phyloP scores from a whole-genome alignment of 306 rosid genomes.

The Pyrus communis region DNA sequence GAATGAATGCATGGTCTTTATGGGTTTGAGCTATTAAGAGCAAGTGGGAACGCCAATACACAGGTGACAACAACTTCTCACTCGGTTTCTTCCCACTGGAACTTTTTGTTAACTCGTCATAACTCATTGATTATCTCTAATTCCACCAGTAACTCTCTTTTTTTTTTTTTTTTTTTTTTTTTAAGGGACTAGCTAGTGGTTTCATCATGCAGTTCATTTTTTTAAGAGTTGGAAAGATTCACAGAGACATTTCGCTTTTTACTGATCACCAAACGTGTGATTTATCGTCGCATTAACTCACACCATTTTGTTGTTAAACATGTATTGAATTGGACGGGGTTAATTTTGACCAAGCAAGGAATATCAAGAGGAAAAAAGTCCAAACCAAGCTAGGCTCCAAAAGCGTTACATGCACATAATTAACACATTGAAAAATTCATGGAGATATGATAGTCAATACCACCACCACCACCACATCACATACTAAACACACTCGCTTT shows the following conservation, averaged over 20 bases:
- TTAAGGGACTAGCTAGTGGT: no score
- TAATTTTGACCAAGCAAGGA: not conserved
- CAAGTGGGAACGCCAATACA: not conserved
- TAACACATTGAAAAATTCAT: not conserved
- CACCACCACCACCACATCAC: not conserved
- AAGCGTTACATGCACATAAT: not conserved
- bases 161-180: no score
- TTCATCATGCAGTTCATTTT: no score
- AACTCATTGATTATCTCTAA: not conserved
- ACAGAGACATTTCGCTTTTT: no score
- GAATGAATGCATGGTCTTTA: not conserved
- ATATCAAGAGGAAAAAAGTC: not conserved
- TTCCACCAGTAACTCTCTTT: not conserved
- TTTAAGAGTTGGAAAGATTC: fast-evolving
- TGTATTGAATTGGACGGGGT: not conserved
- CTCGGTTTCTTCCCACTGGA: not conserved
- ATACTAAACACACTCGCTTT: not conserved
- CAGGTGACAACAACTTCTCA: not conserved
- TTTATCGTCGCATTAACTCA: no score
- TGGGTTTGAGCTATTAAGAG: not conserved
- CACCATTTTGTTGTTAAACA: not conserved
- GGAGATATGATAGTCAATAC: not conserved
- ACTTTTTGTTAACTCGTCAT: no score
- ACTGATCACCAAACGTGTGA: no score
- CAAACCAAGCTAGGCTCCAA: not conserved